Evolutionary conservation across 495 filamentous ascomycete genomes (phyloP), one percentile per base, ranked within the genome.

Genomic region (Aspergillus nidulans): DNA sequence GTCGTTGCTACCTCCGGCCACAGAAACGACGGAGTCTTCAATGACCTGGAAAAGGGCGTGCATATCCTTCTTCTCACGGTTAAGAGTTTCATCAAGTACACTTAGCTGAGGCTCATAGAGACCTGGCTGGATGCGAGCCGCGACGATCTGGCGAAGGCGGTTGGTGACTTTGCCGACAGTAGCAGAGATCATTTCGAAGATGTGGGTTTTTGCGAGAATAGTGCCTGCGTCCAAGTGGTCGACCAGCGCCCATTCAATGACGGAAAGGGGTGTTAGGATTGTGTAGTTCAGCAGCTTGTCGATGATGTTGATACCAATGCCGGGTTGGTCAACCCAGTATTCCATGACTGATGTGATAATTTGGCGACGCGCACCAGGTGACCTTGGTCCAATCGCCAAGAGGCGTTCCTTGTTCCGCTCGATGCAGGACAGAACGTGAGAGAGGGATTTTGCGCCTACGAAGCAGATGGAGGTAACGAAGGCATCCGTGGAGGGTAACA

Each of bases 241-340:
- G 25, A 79, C 72, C 3, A 97, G 70, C 1, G 88, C 90, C 95
- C 95, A 99, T 64, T 92, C 82, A 54, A 96, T 78, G 39, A 99
- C 91, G 25, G 83, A 83, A 30, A 81, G 69, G 0, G 94, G 94
- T 9, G 83, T 87, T 7, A 99, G 79, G 56, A 99, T 95, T 32
- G 88, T 91, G 75, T 97, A 99, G 68, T 99, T 99, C 24, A 99
- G 85, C 4, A 99, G 79, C 73, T 96, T 97, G 76, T 99, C 94
- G 52, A 97, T 80, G 61, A 99, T 92, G 62, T 87, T 88, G 63
- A 97, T 86, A 26, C 91, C 95, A 39, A 96, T 85, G 28, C 94
- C 94, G 0, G 94, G 90, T 59, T 97, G 94, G 50, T 92, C 86
- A 36, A 80, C 79, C 94, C 94, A 99, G 74, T 96, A 97, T 13